A percentile compares a stretch with the other conserved stretches of the same genome.
These are phyloP conservation scores for Lactuca saligna DNA, from an alignment of 129 eudicot genomes.

Conservation along the genomic window DNA sequence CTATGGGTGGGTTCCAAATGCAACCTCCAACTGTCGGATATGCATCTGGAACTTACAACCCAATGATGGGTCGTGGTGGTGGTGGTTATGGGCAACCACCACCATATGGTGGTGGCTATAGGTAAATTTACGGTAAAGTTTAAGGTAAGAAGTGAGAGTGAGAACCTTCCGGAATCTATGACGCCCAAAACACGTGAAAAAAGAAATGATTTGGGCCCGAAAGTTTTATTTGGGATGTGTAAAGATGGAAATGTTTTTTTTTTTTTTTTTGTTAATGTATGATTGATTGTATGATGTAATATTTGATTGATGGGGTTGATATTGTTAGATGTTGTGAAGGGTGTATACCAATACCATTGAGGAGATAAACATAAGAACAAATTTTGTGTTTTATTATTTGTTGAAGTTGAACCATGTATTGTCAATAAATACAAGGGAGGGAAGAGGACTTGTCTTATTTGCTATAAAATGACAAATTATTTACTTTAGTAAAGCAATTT, in stretches of 20 bases:
- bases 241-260: constrained; percentile 14
- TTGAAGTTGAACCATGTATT: constrained; percentile 18
- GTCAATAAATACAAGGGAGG: constrained; percentile 3
- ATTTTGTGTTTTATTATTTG: constrained; percentile 36
- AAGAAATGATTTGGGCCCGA: background rate
- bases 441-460: background rate
- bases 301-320: constrained; percentile 17
- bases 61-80: constrained; percentile 73
- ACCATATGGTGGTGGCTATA: constrained; percentile 65
- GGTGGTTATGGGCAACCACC: constrained; percentile 76
- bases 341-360: constrained; percentile 38
- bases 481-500: too few relatives aligned
- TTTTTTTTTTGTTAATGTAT: constrained; percentile 25
- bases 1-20: constrained; percentile 58
- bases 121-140: constrained; percentile 30
- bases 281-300: constrained; percentile 35
- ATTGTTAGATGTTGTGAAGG: constrained; percentile 32
- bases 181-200: background rate
- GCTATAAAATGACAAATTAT: too few relatives aligned
- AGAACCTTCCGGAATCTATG: background rate
- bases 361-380: constrained; percentile 32
- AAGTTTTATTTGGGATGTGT: constrained; percentile 14
- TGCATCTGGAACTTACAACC: constrained; percentile 64
- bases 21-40: constrained; percentile 53
- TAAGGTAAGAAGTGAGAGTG: constrained; percentile 1